These are phyloP conservation scores for Hibiscus tridactylites DNA, from an alignment of 345 rosid species.

Conservation along the genomic window DNA sequence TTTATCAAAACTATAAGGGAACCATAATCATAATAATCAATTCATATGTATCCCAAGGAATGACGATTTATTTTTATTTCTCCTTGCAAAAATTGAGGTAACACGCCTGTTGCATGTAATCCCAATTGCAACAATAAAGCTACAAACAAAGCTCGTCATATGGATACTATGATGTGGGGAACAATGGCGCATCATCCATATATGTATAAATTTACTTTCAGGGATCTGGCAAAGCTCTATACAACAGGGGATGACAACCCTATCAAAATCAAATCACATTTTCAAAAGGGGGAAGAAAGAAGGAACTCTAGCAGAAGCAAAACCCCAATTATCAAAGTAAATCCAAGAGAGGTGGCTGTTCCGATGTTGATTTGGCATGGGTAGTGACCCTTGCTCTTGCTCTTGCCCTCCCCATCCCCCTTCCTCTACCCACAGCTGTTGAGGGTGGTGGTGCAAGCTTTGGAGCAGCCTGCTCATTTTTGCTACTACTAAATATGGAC, in stretches of 20 bases:
- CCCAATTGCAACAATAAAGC: background rate
- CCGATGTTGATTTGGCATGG: slow-evolving; percentile 35
- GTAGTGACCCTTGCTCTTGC: slow-evolving; percentile 19
- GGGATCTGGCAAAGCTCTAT: slow-evolving; percentile 10
- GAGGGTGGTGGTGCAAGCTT: slow-evolving; percentile 91
- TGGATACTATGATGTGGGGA: background rate
- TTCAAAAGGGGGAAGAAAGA: background rate
- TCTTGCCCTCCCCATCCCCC: slow-evolving; percentile 52
- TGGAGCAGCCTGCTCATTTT: slow-evolving; percentile 46
- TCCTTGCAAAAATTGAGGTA: background rate
- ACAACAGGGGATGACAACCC: slow-evolving; percentile 9
- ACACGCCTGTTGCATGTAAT: background rate
- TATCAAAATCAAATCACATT: background rate
- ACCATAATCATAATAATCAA: too few relatives aligned
- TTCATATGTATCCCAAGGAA: too few relatives aligned
- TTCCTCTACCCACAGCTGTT: slow-evolving; percentile 67
- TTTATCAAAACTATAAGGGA: too few relatives aligned
- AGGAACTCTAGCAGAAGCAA: background rate
- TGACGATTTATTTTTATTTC: background rate
- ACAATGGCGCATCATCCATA: slow-evolving; percentile 7
- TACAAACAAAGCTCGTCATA: background rate
- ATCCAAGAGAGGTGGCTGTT: slow-evolving; percentile 67
- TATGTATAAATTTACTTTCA: background rate
- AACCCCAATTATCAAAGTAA: slow-evolving; percentile 34
- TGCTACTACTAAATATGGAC: slow-evolving; percentile 61